Evolutionary conservation across 2,329 filamentous ascomycete genomes (phyloP).

Genomic region (Canariomyces notabilis): DNA sequence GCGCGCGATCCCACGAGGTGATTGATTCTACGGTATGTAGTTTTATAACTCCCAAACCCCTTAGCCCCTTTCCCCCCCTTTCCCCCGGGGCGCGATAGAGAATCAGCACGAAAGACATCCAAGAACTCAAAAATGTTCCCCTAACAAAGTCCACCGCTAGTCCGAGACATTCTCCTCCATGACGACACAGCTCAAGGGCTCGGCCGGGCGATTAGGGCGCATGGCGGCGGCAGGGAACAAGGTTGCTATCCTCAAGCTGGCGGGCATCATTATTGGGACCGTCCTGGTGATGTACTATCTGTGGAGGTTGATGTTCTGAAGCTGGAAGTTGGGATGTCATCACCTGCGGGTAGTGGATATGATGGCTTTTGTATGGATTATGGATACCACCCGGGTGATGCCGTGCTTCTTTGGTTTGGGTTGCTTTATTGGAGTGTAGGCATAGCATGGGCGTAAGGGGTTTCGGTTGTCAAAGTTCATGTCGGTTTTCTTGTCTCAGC

Average conservation of each 20-base stretch:
- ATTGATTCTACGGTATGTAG: constrained; percentile 76
- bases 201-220: constrained; percentile 71
- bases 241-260: constrained; percentile 82
- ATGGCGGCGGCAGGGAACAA: constrained; percentile 93
- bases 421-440: constrained; percentile 9
- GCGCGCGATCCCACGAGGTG: constrained; percentile 79
- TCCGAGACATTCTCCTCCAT: constrained; percentile 89
- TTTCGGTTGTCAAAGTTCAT: not conserved
- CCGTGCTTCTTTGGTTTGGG: not conserved
- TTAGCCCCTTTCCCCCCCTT: not conserved
- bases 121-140: too few species aligned
- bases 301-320: constrained; percentile 56
- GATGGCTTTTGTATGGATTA: not conserved
- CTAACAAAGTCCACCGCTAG: constrained; percentile 43
- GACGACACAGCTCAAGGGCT: constrained; percentile 75
- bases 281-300: constrained; percentile 75
- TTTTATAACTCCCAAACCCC: not conserved
- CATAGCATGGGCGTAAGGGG: constrained; percentile 32
- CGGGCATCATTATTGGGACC: constrained; percentile 69
- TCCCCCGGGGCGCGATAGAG: not conserved
- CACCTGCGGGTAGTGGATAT: not conserved
- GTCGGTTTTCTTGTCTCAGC: not conserved
- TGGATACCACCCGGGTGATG: not conserved
- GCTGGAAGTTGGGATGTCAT: not conserved
- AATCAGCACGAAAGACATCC: too few species aligned